Evolutionary conservation across 768 basidiomycete genomes (phyloP), one percentile per base, ranked within the genome.

Genomic region (Termitomyces eurrhizus): DNA sequence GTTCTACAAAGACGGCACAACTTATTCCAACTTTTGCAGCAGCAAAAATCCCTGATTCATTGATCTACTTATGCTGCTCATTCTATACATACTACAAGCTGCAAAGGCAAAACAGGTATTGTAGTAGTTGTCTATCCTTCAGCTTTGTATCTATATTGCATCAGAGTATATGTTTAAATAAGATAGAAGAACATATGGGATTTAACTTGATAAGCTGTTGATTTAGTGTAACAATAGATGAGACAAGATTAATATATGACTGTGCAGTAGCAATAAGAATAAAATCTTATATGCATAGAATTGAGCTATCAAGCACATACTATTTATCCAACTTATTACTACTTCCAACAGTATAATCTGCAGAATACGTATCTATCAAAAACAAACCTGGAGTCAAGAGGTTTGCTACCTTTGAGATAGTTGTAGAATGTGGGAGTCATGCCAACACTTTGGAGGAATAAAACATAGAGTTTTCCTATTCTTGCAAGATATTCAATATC

Each of bases 341-440:
- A 52, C 16, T 36, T 8, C 24, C 0, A 2, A 26, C 2, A 7
- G 37, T n/a, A 21, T 16, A 35, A 48, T 29, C 18, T 7, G 12
- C 13, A 7, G 1, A 21, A 14, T 29, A 33, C 75, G 2, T 56
- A 83, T 84, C 68, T 69, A 37, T 82, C 77, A 3, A 75, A 60
- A 3, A 85, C 70, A 33, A 64, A 64, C 0, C 87, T 87, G 1
- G 87, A 70, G 65, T 86, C 83, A 14, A 83, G 33, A 0, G 86
- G 81, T 11, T 86, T 73, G 29, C 77, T 79, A 1, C 83, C 85
- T 65, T 89, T 89, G 59, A 87, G 75, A 60, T 88, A 88, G 69
- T 89, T 86, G 72, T 88, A 88, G 75, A 87, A 89, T 3, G 77
- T 77, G 0, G 87, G 88, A 0, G 85, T 79, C 2, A 86, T 88